phyloP scores from a whole-genome alignment of 2,329 filamentous ascomycete genomes.

The Cladophialophora yegresii region DNA sequence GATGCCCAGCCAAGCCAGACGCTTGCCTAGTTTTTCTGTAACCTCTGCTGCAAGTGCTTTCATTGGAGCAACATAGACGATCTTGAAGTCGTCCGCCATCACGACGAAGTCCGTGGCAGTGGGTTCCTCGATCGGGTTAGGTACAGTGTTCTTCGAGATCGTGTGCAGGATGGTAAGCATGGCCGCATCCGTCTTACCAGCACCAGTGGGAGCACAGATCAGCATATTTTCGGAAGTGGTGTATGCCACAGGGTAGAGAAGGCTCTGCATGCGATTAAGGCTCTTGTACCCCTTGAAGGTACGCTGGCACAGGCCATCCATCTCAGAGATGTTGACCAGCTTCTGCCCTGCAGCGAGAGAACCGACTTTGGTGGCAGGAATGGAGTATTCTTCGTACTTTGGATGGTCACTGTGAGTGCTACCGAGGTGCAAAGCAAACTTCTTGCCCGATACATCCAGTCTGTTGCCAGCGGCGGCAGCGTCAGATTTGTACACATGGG shows the following conservation, averaged over 20 bases:
- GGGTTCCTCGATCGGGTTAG: conserved; percentile 74
- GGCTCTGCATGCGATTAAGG: conserved; percentile 96
- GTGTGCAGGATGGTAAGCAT: conserved; percentile 95
- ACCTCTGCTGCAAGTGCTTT: conserved; percentile 96
- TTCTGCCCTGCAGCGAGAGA: conserved; percentile 70
- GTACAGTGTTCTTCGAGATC: conserved; percentile 79
- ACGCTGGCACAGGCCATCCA: conserved; percentile 85
- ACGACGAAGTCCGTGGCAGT: conserved; percentile 77
- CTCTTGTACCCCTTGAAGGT: conserved; percentile 94
- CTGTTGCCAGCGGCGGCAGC: conserved; percentile 81
- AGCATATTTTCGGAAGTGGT: conserved; percentile 98
- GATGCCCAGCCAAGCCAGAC: conserved; percentile 89
- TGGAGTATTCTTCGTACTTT: conserved; percentile 84
- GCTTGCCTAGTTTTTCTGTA: conserved; percentile 88
- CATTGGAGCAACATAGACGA: conserved; percentile 98
- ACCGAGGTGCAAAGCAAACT: conserved; percentile 78
- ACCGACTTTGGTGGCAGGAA: conserved; percentile 81
- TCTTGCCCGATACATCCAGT: conserved; percentile 74
- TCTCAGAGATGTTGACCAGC: conserved; percentile 73
- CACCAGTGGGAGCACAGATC: conserved; percentile 95
- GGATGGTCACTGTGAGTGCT: conserved; percentile 69
- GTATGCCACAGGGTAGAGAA: conserved; percentile 94
- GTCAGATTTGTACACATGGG: conserved; percentile 77
- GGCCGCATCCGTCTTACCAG: conserved; percentile 97
- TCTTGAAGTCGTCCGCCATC: conserved; percentile 88